These are phyloP conservation scores for Atkinsonella texensis DNA, from an alignment of 2,329 filamentous ascomycete genomes.

Conservation along the genomic window DNA sequence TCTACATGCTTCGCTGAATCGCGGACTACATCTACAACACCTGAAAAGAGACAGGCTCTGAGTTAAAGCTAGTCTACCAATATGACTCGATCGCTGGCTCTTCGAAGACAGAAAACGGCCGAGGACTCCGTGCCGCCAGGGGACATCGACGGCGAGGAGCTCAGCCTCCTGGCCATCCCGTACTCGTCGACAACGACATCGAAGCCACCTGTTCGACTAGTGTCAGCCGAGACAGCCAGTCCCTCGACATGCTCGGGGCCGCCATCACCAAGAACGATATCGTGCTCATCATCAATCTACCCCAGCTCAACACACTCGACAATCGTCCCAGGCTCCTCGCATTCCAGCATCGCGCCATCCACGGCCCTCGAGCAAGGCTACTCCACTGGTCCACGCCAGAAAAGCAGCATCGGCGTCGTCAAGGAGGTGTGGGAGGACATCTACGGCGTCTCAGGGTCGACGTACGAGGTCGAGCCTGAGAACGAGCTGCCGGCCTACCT, in stretches of 20 bases:
- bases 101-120: not conserved
- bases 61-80: not conserved
- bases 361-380: not conserved
- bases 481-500: slow-evolving; percentile 3
- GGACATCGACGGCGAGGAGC: not conserved
- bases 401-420: not conserved
- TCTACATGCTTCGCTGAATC: no score
- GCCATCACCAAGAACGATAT: not conserved
- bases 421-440: not conserved
- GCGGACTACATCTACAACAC: no score
- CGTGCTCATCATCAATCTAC: slow-evolving; percentile 1
- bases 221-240: not conserved
- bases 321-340: not conserved
- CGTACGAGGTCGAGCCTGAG: not conserved
- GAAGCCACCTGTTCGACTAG: not conserved
- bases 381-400: not conserved
- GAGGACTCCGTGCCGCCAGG: not conserved
- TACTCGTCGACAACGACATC: not conserved
- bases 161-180: not conserved
- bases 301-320: slow-evolving; percentile 2
- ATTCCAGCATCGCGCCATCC: not conserved
- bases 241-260: not conserved
- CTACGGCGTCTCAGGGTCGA: not conserved
- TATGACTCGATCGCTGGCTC: not conserved
- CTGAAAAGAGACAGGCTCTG: no score